A percentile compares a stretch with the other conserved stretches of the same genome.
Conservation (phyloP, 805 yeast genomes). For the Tanozyma kutaoensis region DNA sequence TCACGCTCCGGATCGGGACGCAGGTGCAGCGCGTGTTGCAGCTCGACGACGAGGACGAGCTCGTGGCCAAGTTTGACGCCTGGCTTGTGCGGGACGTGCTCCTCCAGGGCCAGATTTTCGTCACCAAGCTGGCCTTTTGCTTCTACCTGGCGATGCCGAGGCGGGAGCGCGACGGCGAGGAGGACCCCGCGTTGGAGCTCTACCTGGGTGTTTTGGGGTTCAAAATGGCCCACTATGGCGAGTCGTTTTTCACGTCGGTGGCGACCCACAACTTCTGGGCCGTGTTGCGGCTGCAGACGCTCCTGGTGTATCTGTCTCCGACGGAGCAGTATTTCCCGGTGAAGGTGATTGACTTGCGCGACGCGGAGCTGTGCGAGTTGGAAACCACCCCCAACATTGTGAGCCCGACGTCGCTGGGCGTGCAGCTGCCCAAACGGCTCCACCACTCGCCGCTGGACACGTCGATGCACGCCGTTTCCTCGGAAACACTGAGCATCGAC, state of each 20-base stretch:
- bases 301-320: constrained; percentile 56
- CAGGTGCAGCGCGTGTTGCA: no score
- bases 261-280: constrained; percentile 62
- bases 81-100: constrained; percentile 79
- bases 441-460: no score
- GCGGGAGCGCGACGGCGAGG: no score
- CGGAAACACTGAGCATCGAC: neutral
- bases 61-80: constrained; percentile 50
- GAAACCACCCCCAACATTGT: constrained; percentile 6
- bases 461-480: no score
- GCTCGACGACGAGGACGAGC: no score
- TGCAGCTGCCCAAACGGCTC: neutral
- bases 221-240: constrained; percentile 25
- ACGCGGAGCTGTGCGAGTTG: constrained; percentile 48
- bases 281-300: constrained; percentile 51
- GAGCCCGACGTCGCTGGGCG: no score
- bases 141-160: constrained; percentile 75
- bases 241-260: constrained; percentile 17
- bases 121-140: constrained; percentile 51
- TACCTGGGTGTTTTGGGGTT: constrained; percentile 25
- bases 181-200: constrained; percentile 7
- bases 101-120: constrained; percentile 72
- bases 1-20: no score
- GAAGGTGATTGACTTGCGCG: constrained; percentile 57
- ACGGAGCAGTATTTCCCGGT: constrained; percentile 80